phyloP scores from a whole-genome alignment of 257 asterid genomes.

The Leonotis leonurus region DNA sequence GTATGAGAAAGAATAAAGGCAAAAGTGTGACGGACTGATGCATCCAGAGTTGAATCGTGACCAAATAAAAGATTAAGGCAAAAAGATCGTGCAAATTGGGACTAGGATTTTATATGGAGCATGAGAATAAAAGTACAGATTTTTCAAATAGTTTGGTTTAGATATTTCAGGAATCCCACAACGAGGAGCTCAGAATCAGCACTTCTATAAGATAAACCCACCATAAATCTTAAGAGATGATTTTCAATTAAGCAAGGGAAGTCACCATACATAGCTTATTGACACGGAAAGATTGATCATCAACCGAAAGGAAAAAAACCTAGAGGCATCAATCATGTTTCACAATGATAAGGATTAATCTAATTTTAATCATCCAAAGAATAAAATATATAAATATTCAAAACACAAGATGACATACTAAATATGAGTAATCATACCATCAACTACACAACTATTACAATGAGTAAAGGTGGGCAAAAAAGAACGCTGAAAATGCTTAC shows the following conservation, averaged over 20 bases:
- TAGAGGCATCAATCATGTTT: neutral
- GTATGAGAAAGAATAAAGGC: neutral
- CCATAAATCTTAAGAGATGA: neutral
- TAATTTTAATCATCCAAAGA: constrained; percentile 8
- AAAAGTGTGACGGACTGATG: neutral
- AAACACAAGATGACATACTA: neutral
- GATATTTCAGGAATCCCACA: neutral
- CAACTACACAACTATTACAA: neutral
- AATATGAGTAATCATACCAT: neutral
- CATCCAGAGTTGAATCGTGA: neutral
- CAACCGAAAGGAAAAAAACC: neutral
- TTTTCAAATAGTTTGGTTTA: neutral
- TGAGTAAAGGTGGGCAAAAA: neutral
- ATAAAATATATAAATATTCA: neutral
- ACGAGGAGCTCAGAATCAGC: neutral
- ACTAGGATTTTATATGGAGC: neutral
- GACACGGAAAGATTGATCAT: neutral
- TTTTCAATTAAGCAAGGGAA: neutral
- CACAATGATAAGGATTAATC: neutral
- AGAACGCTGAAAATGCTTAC: constrained; percentile 39
- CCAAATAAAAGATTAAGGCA: neutral
- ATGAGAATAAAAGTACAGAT: neutral
- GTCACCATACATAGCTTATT: neutral
- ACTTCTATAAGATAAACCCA: neutral
- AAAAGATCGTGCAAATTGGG: neutral